Conservation (phyloP, 352 stramenopile genomes). For the Phytopythium vexans region DNA sequence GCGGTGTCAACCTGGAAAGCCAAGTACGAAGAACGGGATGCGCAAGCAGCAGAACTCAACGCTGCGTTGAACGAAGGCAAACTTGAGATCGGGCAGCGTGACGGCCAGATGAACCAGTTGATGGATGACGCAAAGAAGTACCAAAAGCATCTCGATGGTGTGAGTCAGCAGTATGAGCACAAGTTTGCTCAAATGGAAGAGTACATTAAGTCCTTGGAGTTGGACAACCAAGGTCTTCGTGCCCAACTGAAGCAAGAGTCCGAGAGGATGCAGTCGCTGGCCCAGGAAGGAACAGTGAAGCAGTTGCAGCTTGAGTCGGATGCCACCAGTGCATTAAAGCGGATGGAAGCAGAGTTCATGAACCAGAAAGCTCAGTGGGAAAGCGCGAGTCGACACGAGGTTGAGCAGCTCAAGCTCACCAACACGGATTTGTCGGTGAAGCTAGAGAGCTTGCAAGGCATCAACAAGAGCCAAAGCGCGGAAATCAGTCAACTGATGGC, state of each 20-base stretch:
- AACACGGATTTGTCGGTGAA: conserved; percentile 37
- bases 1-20: conserved; percentile 30
- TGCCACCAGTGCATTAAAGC: conserved; percentile 37
- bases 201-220: conserved; percentile 29
- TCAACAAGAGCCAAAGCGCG: conserved; percentile 46
- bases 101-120: conserved; percentile 32
- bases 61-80: conserved; percentile 18
- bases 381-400: conserved; percentile 33
- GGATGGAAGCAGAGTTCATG: conserved; percentile 50
- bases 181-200: conserved; percentile 43
- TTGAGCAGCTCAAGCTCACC: conserved; percentile 33
- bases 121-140: conserved; percentile 40
- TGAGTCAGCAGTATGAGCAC: conserved; percentile 45
- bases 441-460: conserved; percentile 43
- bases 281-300: conserved; percentile 32
- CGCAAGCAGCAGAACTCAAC: conserved; percentile 26
- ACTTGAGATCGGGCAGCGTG: conserved; percentile 29
- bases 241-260: conserved; percentile 37
- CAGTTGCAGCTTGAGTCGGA: conserved; percentile 40
- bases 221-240: conserved; percentile 30
- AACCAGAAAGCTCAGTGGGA: conserved; percentile 37
- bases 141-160: conserved; percentile 38
- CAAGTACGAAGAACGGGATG: conserved; percentile 34
- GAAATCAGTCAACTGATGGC: conserved; percentile 52
- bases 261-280: conserved; percentile 31